phyloP scores from a whole-genome alignment of 1,284 basidiomycete genomes.

The Porogramme epimiltina region DNA sequence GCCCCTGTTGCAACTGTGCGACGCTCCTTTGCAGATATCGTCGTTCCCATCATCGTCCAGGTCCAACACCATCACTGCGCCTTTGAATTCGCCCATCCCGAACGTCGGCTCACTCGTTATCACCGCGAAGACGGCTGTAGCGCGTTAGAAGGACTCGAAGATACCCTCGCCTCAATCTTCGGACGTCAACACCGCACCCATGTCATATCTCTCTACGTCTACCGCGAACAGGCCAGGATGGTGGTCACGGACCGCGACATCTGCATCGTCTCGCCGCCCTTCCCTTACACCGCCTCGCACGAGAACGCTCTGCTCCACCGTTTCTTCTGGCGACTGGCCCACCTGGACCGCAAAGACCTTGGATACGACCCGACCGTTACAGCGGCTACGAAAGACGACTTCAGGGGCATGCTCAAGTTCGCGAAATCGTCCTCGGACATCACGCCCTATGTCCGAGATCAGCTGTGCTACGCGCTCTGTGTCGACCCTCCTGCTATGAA shows the following conservation, averaged over 20 bases:
- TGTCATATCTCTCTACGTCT: conserved; percentile 17
- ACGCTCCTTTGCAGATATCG: background rate
- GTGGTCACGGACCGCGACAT: conserved; percentile 6
- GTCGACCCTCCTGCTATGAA: background rate
- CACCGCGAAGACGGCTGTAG: background rate
- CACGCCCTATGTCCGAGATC: background rate
- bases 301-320: background rate
- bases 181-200: conserved; percentile 20
- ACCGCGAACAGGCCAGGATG: conserved; percentile 4
- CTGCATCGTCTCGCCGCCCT: conserved; percentile 16
- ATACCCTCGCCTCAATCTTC: conserved; percentile 12
- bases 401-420: background rate
- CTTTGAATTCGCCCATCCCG: conserved; percentile 1
- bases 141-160: conserved; percentile 8
- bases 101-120: background rate
- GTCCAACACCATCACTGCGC: background rate
- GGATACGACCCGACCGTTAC: conserved; percentile 25
- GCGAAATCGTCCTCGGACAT: background rate
- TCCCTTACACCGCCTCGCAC: conserved; percentile 7
- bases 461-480: background rate
- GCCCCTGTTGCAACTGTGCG: background rate
- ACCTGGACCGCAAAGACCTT: conserved; percentile 11
- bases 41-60: background rate
- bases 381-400: background rate
- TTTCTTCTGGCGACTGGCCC: conserved; percentile 25